Base-by-base conservation (phyloP, 148 eudicot genomes). In the Cornus suecica region DNA sequence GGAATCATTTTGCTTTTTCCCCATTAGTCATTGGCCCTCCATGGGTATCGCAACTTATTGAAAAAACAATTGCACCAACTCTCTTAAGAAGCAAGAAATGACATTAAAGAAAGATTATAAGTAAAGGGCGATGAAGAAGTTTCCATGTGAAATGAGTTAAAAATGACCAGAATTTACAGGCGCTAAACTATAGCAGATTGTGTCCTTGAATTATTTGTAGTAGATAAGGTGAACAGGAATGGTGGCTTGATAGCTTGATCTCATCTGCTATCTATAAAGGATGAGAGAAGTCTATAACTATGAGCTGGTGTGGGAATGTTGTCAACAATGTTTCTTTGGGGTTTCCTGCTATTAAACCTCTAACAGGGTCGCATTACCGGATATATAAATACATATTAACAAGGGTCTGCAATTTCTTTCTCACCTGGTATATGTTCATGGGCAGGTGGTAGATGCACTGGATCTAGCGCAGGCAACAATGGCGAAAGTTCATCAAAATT, bases 381-480 rank as follows among this genome's bases (percentile, higher is more conserved):
- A 37, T 5, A 37, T 6, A 37, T 6, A 37, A 8, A 37, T 1
- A 37, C 8, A 37, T 37, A 37, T 37, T 37, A 48, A 48, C 54
- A 14, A 48, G 3, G 3, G 54, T 18, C 54, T 11, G 0, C 15
- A 13, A 11, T 48, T 48, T 16, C 1, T 14, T 58, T 58, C 23
- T 58, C 62, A 58, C 62, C 23, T 58, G 24, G 24, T 52, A 31
- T 72, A 5, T 65, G 67, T 68, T 32, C 70, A 65, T 66, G 23
- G 23, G 79, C 89, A 94, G 97, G 91, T 94, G 62, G 92, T 88
- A 10, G 98, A 94, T 60, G 95, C 98, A 29, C 69, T 94, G 72
- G 91, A 94, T 76, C 89, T 94, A 71, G 93, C 98, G 30, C 86
- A 83, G 64, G 93, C 95, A 74, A 90, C 97, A 72, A 94, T 94